Evolutionary conservation across 345 rosid species (phyloP), one percentile per base, ranked within the genome.

Genomic region (Triadica sebifera): DNA sequence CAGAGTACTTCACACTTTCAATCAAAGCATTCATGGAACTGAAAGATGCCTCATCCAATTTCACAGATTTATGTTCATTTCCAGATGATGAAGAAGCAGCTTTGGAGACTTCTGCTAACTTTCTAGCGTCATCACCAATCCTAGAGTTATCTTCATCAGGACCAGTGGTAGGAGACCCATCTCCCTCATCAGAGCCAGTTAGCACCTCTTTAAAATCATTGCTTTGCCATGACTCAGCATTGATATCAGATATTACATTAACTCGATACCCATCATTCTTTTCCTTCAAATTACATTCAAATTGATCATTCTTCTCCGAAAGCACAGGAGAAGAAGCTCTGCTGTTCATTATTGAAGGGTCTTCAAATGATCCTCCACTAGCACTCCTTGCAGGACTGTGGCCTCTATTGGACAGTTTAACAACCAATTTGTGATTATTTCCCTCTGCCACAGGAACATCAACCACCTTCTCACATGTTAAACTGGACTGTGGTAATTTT

Each of bases 1-100:
- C 94, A 1, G 95, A 86, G 65, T 78, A 80, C 82, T 91, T 89
- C 2, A 77, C 94, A 83, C 98, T 95, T 79, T 95, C 99, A 75
- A 91, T 81, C 78, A 95, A 76, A 52, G 97, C 97, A 89, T 91
- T 85, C 74, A 94, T 92, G 49, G 95, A 87, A 67, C 91, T 85
- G 71, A 78, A 86, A 65, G 97, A 83, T 66, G 85, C 84, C 60
- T 92, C 94, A 24, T 73, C 82, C 71, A 82, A 67, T 75, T 90
- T 83, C 51, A 77, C 89, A 24, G 86, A 41, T 80, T 82, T 89
- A 47, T 75, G 51, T 17, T 83, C 92, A 69, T 82, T 76, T 72
- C 82, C 90, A 37, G 85, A 76, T 4, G 87, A 71, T 7, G 84
- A 79, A 38, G 85, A 77, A 46, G 73, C 72, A 78, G 76, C 69